These are phyloP conservation scores for Thraustochytrium striatum DNA, from an alignment of 352 stramenopile species.

Conservation along the genomic window DNA sequence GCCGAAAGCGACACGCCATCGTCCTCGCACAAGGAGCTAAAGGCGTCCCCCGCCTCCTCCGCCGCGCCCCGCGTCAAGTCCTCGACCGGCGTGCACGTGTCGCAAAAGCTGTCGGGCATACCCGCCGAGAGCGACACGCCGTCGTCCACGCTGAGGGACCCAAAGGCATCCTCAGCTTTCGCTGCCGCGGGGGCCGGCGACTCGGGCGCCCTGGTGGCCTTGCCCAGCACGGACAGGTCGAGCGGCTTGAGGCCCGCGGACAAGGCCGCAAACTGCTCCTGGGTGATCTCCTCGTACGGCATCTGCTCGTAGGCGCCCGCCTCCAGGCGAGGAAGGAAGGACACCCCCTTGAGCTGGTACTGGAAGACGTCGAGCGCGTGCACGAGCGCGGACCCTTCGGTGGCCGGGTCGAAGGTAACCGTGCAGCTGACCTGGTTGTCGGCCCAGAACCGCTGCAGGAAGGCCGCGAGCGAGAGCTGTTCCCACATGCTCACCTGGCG, in stretches of 20 bases:
- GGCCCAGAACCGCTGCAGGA: conserved; percentile 85
- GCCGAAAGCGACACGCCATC: background rate
- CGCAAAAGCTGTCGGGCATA: conserved; percentile 32
- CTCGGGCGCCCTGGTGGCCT: background rate
- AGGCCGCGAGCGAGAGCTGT: conserved; percentile 80
- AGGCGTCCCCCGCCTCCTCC: too few relatives aligned
- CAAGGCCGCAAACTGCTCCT: conserved; percentile 61
- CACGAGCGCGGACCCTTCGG: conserved; percentile 68
- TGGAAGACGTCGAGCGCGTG: conserved; percentile 82
- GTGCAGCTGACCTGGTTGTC: conserved; percentile 89
- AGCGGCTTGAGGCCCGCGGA: conserved; percentile 49
- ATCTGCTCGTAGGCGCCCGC: conserved; percentile 78
- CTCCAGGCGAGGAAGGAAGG: conserved; percentile 73
- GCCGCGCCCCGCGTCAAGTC: background rate
- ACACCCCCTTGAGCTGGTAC: conserved; percentile 88
- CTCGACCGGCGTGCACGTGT: conserved; percentile 8
- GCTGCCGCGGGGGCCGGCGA: background rate
- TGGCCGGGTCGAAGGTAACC: conserved; percentile 82
- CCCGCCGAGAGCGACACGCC: background rate
- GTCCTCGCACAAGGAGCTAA: background rate
- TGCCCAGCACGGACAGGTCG: conserved; percentile 17
- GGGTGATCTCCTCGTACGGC: conserved; percentile 79
- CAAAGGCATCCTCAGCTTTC: background rate
- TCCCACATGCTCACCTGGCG: conserved; percentile 82
- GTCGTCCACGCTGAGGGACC: background rate